A percentile compares a stretch with the other conserved stretches of the same genome.
Conservation (phyloP, 2,329 filamentous ascomycete species). For the Eutypa lata region DNA sequence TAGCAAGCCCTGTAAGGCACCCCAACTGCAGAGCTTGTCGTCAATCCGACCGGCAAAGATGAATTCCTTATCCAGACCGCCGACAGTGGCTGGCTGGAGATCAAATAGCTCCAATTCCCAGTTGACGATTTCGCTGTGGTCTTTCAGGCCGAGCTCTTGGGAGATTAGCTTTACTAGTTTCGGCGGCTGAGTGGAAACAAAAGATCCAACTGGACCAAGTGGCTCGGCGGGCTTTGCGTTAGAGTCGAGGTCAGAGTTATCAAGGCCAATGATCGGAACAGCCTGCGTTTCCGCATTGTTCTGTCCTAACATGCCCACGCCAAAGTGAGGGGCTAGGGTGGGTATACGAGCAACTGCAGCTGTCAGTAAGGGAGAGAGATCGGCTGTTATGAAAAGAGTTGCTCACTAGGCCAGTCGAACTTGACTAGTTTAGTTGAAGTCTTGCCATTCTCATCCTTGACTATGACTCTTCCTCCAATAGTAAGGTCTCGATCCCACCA, state of each 20-base stretch:
- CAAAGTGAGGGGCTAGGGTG: slow-evolving; percentile 91
- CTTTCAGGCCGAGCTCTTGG: slow-evolving; percentile 69
- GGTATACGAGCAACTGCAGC: slow-evolving; percentile 73
- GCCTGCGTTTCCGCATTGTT: slow-evolving; percentile 89
- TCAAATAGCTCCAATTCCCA: slow-evolving; percentile 98
- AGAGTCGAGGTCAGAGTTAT: slow-evolving; percentile 59
- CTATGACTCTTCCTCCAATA: slow-evolving; percentile 83
- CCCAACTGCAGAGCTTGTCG: slow-evolving; percentile 96
- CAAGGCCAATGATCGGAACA: slow-evolving; percentile 88
- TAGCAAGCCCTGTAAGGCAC: slow-evolving; percentile 80
- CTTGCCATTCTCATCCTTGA: slow-evolving; percentile 74
- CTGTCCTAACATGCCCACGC: slow-evolving; percentile 63
- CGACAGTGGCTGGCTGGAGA: slow-evolving; percentile 76
- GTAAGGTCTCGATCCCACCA: slow-evolving; percentile 98
- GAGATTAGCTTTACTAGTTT: slow-evolving; percentile 81
- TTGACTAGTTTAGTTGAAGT: slow-evolving; percentile 81
- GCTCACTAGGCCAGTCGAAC: slow-evolving; percentile 77
- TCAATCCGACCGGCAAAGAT: slow-evolving; percentile 95
- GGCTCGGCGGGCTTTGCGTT: slow-evolving; percentile 35
- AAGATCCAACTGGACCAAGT: slow-evolving; percentile 66
- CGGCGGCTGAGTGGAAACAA: slow-evolving; percentile 79
- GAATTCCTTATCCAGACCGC: slow-evolving; percentile 86
- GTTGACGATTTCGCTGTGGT: slow-evolving; percentile 76
- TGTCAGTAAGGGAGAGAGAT: slow-evolving; percentile 8
- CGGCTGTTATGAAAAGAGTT: neutral